A percentile compares a stretch with the other conserved stretches of the same genome.
Evolutionary conservation across 495 filamentous ascomycete genomes (phyloP).

Genomic region (Evernia prunastri): DNA sequence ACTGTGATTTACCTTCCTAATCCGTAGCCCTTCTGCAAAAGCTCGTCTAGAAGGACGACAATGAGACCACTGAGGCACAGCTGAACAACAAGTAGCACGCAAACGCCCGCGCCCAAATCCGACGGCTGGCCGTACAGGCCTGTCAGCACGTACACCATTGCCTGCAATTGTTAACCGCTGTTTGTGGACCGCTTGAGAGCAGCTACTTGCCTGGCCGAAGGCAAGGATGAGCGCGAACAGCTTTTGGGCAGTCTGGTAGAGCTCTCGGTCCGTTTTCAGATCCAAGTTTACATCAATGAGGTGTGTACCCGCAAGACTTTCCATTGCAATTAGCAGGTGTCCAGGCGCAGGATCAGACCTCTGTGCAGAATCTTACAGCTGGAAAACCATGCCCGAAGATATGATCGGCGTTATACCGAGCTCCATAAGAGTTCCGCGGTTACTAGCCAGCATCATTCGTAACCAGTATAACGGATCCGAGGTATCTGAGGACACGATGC

Average conservation of each 20-base stretch:
- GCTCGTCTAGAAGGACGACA: constrained; percentile 97
- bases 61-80: constrained; percentile 94
- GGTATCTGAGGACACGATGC: constrained; percentile 92
- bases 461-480: constrained; percentile 99
- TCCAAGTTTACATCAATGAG: constrained; percentile 99
- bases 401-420: constrained; percentile 98
- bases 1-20: constrained; percentile 56
- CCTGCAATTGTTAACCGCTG: too few species aligned
- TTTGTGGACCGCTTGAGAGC: too few species aligned
- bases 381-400: constrained; percentile 99
- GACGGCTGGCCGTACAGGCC: constrained; percentile 95
- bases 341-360: neutral
- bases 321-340: constrained; percentile 26
- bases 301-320: constrained; percentile 96
- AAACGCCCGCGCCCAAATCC: constrained; percentile 94
- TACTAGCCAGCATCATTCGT: constrained; percentile 99
- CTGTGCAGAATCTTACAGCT: constrained; percentile 43
- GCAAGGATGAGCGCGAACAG: constrained; percentile 97
- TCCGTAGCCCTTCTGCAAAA: constrained; percentile 98
- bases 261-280: constrained; percentile 97
- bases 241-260: constrained; percentile 99
- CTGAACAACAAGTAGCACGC: constrained; percentile 94
- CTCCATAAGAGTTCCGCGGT: constrained; percentile 98
- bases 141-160: constrained; percentile 84
- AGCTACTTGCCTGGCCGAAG: constrained; percentile 93